These are phyloP conservation scores for Xylariaceae sp. DNA, from an alignment of 2,329 filamentous ascomycete species.

Conservation along the genomic window DNA sequence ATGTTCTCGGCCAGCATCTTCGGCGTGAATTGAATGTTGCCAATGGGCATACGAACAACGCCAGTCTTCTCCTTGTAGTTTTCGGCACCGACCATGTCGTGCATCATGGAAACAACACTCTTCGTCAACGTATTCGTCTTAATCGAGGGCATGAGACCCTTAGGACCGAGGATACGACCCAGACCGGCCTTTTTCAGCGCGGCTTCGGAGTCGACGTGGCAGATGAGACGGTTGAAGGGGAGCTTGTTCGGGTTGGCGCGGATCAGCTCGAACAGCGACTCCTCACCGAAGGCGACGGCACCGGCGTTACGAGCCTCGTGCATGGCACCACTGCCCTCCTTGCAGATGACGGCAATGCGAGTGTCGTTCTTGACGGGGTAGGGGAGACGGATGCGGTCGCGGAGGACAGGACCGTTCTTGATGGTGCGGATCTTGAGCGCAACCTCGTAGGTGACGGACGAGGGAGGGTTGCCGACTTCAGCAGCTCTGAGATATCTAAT, in stretches of 20 bases:
- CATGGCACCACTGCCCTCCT: constrained; percentile 70
- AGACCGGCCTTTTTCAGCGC: constrained; percentile 77
- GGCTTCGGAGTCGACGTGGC: constrained; percentile 70
- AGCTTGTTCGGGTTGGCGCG: constrained; percentile 63
- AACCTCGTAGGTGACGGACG: constrained; percentile 79
- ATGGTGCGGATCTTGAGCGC: constrained; percentile 75
- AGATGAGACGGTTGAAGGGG: constrained; percentile 84
- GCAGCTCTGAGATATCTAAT: constrained; percentile 80
- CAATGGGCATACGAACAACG: constrained; percentile 82
- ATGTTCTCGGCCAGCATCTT: constrained; percentile 82
- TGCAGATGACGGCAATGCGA: constrained; percentile 83
- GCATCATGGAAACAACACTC: constrained; percentile 69
- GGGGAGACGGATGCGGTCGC: constrained; percentile 81
- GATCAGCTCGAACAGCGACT: constrained; percentile 76
- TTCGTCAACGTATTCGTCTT: constrained; percentile 87
- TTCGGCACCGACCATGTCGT: constrained; percentile 75
- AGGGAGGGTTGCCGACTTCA: constrained; percentile 78
- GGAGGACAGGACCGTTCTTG: constrained; percentile 81
- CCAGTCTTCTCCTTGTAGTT: constrained; percentile 83
- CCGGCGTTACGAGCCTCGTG: constrained; percentile 71
- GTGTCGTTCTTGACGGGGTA: constrained; percentile 85
- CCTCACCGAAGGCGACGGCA: constrained; percentile 78
- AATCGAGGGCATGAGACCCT: constrained; percentile 83
- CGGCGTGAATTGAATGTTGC: constrained; percentile 83
- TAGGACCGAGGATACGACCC: constrained; percentile 78